A percentile compares a stretch with the other conserved stretches of the same genome.
Evolutionary conservation across 2,329 filamentous ascomycete genomes (phyloP).

Genomic region (Fusarium drepaniforme): DNA sequence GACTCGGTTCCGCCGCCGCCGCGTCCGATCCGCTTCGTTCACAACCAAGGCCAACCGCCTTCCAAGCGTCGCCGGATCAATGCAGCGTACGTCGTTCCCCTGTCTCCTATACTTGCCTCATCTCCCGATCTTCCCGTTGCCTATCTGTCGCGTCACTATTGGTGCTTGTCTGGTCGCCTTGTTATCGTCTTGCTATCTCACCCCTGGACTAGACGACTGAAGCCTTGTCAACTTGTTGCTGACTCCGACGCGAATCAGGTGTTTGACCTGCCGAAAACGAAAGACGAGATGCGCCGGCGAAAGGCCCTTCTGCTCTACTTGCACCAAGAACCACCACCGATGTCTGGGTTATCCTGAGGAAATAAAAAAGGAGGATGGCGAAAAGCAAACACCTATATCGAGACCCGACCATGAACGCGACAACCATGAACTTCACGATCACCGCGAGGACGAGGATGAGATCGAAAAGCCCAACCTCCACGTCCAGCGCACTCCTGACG

Average conservation of each 20-base stretch:
- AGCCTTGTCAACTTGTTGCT: conserved; percentile 11
- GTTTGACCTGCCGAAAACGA: conserved; percentile 73
- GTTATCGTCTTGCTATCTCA: neutral
- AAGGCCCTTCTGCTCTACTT: conserved; percentile 78
- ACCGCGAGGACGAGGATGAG: conserved; percentile 53
- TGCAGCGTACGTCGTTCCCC: conserved; percentile 72
- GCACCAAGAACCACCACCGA: conserved; percentile 76
- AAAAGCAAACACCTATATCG: conserved; percentile 32
- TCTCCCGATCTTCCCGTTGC: neutral
- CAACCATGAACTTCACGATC: conserved; percentile 44
- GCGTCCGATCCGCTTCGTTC: conserved; percentile 82
- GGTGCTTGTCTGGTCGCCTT: neutral
- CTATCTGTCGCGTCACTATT: neutral
- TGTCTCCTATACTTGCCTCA: neutral
- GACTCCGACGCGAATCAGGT: conserved; percentile 37
- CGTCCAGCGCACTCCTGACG: conserved; percentile 25
- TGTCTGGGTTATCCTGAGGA: conserved; percentile 76
- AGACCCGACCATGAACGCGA: conserved; percentile 33
- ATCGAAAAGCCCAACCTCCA: conserved; percentile 43
- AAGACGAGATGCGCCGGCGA: conserved; percentile 83
- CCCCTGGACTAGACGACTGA: neutral
- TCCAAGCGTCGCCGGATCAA: conserved; percentile 84
- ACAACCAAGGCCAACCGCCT: conserved; percentile 84
- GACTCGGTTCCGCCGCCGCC: conserved; percentile 55
- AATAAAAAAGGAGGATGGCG: conserved; percentile 57